Percentiles rank a stretch among this genome's conserved stretches.
These are phyloP conservation scores for Daldinia childiae DNA, from an alignment of 495 filamentous ascomycete genomes.

Conservation along the genomic window DNA sequence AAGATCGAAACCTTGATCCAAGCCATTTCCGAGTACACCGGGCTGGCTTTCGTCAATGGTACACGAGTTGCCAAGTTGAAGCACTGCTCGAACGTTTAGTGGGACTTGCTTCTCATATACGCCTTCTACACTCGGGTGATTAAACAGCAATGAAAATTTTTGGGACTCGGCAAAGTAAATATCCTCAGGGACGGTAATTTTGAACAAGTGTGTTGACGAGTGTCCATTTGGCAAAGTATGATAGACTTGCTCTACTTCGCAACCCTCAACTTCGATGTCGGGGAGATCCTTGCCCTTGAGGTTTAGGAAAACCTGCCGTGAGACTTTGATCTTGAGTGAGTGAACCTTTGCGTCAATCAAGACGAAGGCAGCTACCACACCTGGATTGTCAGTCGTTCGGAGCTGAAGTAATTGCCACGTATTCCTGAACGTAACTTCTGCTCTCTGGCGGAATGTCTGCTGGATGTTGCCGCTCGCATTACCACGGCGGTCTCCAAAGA, in stretches of 20 bases:
- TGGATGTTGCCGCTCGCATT: slow-evolving; percentile 79
- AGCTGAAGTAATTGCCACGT: slow-evolving; percentile 97
- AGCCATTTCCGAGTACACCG: slow-evolving; percentile 89
- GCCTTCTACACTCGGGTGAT: slow-evolving; percentile 94
- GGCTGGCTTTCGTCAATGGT: slow-evolving; percentile 92
- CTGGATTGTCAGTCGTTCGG: slow-evolving; percentile 78
- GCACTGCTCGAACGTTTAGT: slow-evolving; percentile 79
- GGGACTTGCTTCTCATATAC: slow-evolving; percentile 96
- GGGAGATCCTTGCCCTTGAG: slow-evolving; percentile 86
- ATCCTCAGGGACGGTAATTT: slow-evolving; percentile 87
- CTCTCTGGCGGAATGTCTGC: slow-evolving; percentile 88
- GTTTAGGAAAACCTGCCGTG: slow-evolving; percentile 89
- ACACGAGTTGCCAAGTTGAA: slow-evolving; percentile 91
- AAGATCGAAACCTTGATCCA: slow-evolving; percentile 94
- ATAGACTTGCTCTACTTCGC: slow-evolving; percentile 87
- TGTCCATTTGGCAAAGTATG: slow-evolving; percentile 96
- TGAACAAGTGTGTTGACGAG: slow-evolving; percentile 92
- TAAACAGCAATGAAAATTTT: slow-evolving; percentile 82
- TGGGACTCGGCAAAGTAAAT: slow-evolving; percentile 82
- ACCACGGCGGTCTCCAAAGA: slow-evolving; percentile 85
- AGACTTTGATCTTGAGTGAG: slow-evolving; percentile 85
- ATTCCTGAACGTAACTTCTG: slow-evolving; percentile 84
- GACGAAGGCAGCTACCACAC: slow-evolving; percentile 87
- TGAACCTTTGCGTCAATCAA: slow-evolving; percentile 94
- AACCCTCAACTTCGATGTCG: slow-evolving; percentile 87